phyloP scores from a whole-genome alignment of 768 basidiomycete genomes.

The Suillus placidus region DNA sequence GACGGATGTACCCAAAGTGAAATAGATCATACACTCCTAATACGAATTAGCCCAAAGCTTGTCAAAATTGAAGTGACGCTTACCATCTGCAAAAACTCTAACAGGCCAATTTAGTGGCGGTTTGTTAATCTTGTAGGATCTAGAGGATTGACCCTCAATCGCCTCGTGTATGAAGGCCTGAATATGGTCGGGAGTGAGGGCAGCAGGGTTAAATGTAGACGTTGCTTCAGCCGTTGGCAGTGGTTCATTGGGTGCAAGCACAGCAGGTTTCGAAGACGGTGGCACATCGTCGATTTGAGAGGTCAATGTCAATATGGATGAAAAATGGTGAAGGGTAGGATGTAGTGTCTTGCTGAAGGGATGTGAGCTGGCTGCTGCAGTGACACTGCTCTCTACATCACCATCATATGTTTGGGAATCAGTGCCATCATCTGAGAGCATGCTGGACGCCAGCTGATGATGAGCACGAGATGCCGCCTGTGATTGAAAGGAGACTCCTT shows the following conservation, averaged over 20 bases:
- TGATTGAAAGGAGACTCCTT: conserved; percentile 65
- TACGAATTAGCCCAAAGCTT: conserved; percentile 10
- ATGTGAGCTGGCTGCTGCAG: conserved; percentile 51
- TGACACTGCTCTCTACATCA: conserved; percentile 80
- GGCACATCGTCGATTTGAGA: conserved; percentile 38
- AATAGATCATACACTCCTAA: conserved; percentile 95
- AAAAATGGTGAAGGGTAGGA: conserved; percentile 41
- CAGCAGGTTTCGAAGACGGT: conserved; percentile 19
- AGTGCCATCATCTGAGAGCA: conserved; percentile 70
- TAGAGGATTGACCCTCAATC: conserved; percentile 66
- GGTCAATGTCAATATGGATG: conserved; percentile 57
- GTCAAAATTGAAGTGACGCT: conserved; percentile 25
- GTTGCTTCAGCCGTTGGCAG: conserved; percentile 41
- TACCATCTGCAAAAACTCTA: conserved; percentile 93
- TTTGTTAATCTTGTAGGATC: conserved; percentile 82
- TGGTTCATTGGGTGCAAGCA: conserved; percentile 41
- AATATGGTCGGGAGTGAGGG: conserved; percentile 76
- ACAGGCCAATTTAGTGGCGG: conserved; percentile 82
- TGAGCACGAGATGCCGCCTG: conserved; percentile 34
- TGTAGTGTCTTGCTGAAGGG: conserved; percentile 31
- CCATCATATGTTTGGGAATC: conserved; percentile 92
- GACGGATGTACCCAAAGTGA: conserved; percentile 78
- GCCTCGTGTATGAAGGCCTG: conserved; percentile 74
- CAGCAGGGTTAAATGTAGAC: conserved; percentile 61
- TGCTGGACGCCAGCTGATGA: conserved; percentile 57